Conservation (phyloP, 495 filamentous ascomycete species). For the Penicillium dipodomyicola region DNA sequence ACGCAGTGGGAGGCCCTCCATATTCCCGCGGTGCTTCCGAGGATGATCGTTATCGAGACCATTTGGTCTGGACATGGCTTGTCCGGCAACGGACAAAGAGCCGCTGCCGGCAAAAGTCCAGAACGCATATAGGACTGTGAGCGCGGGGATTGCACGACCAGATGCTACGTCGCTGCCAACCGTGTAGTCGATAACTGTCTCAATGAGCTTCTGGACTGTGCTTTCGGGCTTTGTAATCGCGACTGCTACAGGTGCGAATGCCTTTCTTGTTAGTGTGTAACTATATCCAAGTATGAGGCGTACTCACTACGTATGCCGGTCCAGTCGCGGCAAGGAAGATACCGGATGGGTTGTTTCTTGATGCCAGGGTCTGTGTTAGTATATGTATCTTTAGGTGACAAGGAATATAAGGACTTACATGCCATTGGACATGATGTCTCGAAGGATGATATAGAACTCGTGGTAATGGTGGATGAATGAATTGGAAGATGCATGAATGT, state of each 20-base stretch:
- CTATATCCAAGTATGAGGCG: not conserved
- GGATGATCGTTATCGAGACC: not conserved
- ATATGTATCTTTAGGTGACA: not conserved
- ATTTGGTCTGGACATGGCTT: not conserved
- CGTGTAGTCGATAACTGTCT: not conserved
- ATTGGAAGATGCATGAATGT: not conserved
- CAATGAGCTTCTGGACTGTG: not conserved
- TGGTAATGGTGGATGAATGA: not conserved
- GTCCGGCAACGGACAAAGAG: constrained; percentile 1
- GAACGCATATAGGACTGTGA: not conserved
- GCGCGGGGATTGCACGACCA: not conserved
- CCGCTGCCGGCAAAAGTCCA: not conserved
- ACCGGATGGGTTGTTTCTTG: not conserved
- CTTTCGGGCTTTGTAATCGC: not conserved
- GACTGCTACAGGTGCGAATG: not conserved
- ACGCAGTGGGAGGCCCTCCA: not conserved
- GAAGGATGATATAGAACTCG: not conserved
- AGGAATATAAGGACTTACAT: not conserved
- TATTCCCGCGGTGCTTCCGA: not conserved
- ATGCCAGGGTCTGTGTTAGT: not conserved
- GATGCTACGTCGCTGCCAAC: not conserved
- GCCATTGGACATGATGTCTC: not conserved
- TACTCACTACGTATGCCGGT: not conserved
- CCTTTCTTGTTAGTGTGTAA: not conserved
- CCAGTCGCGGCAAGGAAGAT: not conserved